Base-by-base conservation (phyloP, 306 rosid species). In the Calophaca sinica region DNA sequence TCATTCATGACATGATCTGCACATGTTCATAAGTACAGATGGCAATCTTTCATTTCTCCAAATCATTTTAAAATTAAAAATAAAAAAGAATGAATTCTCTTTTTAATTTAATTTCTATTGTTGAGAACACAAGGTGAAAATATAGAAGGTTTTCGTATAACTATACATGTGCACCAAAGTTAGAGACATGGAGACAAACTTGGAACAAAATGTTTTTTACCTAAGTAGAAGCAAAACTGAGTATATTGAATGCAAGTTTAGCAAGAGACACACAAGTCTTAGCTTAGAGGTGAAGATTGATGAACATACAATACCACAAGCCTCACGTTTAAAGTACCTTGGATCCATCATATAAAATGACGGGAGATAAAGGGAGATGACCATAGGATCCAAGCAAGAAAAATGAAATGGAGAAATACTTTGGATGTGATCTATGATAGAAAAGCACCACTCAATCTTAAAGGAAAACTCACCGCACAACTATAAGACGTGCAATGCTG, bases 41-140 rank as follows among this genome's bases (percentile, higher is more conserved):
- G 44, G 7, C 15, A 8, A 28, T 59, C 49, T 26, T 29, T 31
- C 44, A 45, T 45, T 72, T 59, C 15, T 61, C 35, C 54, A 58
- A 20, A 32, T 31, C 31, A 13, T 31, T 41, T 41, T 7, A 7
- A 68, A 68, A 2, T 26, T 32, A 29, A 46, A 48, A 45, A 20
- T 20, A 0, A 1, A 46, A 46, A 46, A 44, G 35, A 33, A 66
- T 5, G 14, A 41, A 15, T 66, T 12, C 12, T 13, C n/a, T 50
- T 50, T 50, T 68, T 13, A 68, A 51, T 55, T 71, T 54, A 71
- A 71, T 55, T 54, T 39, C 7, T 26, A 71, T 20, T 26, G 29
- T 39, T n/a, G 53, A 54, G 61, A 54, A 20, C 11, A 20, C 33
- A 54, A 7, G 61, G 5, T 20, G 35, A 54, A 54, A 31, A 54